Evolutionary conservation across 2,329 filamentous ascomycete genomes (phyloP).

Genomic region (Coniochaeta ligniaria): DNA sequence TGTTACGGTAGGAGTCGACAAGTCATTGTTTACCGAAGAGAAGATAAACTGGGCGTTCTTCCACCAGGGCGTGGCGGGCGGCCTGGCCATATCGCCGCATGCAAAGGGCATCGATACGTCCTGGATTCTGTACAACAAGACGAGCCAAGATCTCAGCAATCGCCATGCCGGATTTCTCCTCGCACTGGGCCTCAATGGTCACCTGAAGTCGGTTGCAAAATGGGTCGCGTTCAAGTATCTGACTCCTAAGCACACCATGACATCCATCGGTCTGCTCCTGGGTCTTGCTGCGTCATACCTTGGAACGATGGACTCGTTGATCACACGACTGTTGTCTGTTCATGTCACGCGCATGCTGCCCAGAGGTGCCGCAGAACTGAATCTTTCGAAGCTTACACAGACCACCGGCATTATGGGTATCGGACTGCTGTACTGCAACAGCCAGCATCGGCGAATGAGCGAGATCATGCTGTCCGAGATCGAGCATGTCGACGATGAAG

Average conservation of each 20-base stretch:
- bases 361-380: conserved; percentile 85
- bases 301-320: conserved; percentile 94
- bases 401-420: conserved; percentile 97
- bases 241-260: conserved; percentile 99
- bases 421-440: conserved; percentile 86
- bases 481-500: conserved; percentile 72
- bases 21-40: conserved; percentile 81
- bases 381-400: conserved; percentile 86
- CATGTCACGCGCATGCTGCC: conserved; percentile 95
- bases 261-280: conserved; percentile 88
- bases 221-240: conserved; percentile 99
- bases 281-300: conserved; percentile 90
- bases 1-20: conserved; percentile 89
- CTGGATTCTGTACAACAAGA: conserved; percentile 98
- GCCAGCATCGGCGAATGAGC: conserved; percentile 95
- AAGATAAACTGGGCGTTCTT: conserved; percentile 99
- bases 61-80: conserved; percentile 90
- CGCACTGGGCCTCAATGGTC: conserved; percentile 86
- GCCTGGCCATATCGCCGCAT: conserved; percentile 80
- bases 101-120: conserved; percentile 95
- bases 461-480: conserved; percentile 99
- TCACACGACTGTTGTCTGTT: conserved; percentile 87
- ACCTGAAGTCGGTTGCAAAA: conserved; percentile 89
- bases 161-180: conserved; percentile 93
- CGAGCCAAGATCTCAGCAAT: conserved; percentile 77